Percentiles rank a stretch among this genome's conserved stretches.
These are phyloP conservation scores for Euphorbia tirucalli DNA, from an alignment of 345 rosid species.

Conservation along the genomic window DNA sequence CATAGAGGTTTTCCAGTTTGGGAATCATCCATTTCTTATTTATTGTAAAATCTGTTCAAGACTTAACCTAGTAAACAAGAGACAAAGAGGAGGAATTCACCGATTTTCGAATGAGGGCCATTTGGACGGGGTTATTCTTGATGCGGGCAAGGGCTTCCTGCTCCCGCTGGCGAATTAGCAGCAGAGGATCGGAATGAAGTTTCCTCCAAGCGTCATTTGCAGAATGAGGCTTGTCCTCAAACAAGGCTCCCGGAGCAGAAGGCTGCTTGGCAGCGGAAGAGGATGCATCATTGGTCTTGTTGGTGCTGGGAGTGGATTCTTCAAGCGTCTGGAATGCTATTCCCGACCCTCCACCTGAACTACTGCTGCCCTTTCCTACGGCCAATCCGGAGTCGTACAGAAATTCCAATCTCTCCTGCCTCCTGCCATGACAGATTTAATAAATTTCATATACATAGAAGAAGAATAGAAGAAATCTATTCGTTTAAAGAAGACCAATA, in stretches of 20 bases:
- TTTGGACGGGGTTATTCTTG: constrained; percentile 92
- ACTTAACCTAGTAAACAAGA: no score
- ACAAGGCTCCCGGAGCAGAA: constrained; percentile 73
- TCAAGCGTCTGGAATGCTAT: constrained; percentile 74
- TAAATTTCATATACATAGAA: background rate
- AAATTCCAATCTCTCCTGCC: constrained; percentile 94
- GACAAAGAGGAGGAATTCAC: constrained; percentile 34
- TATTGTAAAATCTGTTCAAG: background rate
- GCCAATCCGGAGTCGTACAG: constrained; percentile 89
- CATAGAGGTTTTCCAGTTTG: background rate
- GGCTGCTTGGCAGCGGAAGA: constrained; percentile 33
- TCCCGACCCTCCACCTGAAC: constrained; percentile 42
- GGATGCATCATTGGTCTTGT: background rate
- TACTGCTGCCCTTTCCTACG: constrained; percentile 57
- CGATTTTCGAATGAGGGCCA: constrained; percentile 82
- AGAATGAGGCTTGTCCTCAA: constrained; percentile 80
- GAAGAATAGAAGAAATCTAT: constrained; percentile 22
- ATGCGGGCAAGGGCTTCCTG: constrained; percentile 93
- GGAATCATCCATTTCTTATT: background rate
- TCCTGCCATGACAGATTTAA: constrained; percentile 41
- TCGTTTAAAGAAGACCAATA: background rate
- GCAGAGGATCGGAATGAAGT: constrained; percentile 89
- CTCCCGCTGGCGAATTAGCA: constrained; percentile 88
- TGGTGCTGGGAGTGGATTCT: constrained; percentile 9
- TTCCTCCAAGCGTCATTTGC: constrained; percentile 92